Percentiles rank a stretch among this genome's conserved stretches.
phyloP scores from a whole-genome alignment of 495 filamentous ascomycete species.

The Penicillium canescens region DNA sequence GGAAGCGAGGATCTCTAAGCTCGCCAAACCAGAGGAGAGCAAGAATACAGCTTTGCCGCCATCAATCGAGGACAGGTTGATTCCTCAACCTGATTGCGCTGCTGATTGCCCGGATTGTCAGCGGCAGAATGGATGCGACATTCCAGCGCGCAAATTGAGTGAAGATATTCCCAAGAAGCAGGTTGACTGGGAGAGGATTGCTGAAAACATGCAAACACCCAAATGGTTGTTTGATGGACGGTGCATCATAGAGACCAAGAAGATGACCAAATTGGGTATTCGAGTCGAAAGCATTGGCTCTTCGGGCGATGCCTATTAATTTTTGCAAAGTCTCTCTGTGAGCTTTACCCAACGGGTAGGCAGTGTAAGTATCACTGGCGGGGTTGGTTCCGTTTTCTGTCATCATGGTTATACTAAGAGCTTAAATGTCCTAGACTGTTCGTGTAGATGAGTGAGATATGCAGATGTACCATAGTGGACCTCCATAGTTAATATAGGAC shows the following conservation, averaged over 20 bases:
- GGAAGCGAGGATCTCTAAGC: background rate
- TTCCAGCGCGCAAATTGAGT: background rate
- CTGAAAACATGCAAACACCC: constrained; percentile 60
- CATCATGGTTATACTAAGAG: too few species aligned
- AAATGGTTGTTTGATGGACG: constrained; percentile 72
- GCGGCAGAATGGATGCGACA: constrained; percentile 2
- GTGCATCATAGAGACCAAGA: constrained; percentile 54
- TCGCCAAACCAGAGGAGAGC: too few species aligned
- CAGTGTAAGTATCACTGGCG: too few species aligned
- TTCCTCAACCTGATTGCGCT: constrained; percentile 18
- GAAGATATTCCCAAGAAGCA: constrained; percentile 10
- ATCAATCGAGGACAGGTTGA: too few species aligned
- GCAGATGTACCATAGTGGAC: too few species aligned
- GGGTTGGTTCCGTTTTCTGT: too few species aligned
- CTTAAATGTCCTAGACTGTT: too few species aligned
- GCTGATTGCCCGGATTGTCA: constrained; percentile 29
- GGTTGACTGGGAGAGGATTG: constrained; percentile 52
- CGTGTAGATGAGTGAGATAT: too few species aligned
- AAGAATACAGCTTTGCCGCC: too few species aligned
- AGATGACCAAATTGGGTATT: constrained; percentile 15
- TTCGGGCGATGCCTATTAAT: background rate
- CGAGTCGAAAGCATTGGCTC: constrained; percentile 20
- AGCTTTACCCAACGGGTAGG: too few species aligned
- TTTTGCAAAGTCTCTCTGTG: too few species aligned
- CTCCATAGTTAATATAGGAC: too few species aligned